Base-by-base conservation (phyloP, 164 flowering plant genomes). In the Macadamia integrifolia region DNA sequence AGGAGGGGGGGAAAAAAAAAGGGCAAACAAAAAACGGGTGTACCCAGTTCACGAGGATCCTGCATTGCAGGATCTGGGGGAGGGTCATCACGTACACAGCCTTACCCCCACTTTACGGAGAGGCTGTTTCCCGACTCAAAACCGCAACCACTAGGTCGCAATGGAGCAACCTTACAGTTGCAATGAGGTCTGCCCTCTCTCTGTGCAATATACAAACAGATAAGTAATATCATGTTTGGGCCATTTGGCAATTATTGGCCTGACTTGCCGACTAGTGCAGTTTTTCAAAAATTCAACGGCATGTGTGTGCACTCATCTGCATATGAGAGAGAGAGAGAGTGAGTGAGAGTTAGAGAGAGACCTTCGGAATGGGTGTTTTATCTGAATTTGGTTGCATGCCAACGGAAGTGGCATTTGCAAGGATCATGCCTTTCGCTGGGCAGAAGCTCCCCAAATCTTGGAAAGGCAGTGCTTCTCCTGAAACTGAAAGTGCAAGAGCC, bases 331-430 rank as follows among this genome's bases (percentile, higher is more conserved):
- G 23, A 23, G 23, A 23, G 31, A 10, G 6, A 28, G 23, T 3
- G 43, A 29, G 55, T 42, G 12, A 48, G 62, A 18, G 68, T 56
- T 14, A 46, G 29, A 55, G 48, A 50, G 15, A 50, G 64, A 82
- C 89, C 91, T 85, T 82, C 13, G 86, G n/a, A 57, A 87, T 32
- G 17, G 87, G 89, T 9, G 81, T 82, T 49, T 73, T 40, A 62
- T 82, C 75, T 6, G 64, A 6, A 15, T 80, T 77, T 18, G 88
- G 91, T 59, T 82, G 71, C 91, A 87, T 87, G 62, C 89, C 91
- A 0, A 85, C 56, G 29, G 89, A 69, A 9, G 86, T 75, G 42
- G 86, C 69, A 66, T 87, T 85, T 60, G 88, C 91, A 68, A 87
- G 87, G 62, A 87, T 79, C 85, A 82, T 82, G 18, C 84, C 85